Evolutionary conservation across 306 rosid species (phyloP).

Genomic region (Castanospermum australe): DNA sequence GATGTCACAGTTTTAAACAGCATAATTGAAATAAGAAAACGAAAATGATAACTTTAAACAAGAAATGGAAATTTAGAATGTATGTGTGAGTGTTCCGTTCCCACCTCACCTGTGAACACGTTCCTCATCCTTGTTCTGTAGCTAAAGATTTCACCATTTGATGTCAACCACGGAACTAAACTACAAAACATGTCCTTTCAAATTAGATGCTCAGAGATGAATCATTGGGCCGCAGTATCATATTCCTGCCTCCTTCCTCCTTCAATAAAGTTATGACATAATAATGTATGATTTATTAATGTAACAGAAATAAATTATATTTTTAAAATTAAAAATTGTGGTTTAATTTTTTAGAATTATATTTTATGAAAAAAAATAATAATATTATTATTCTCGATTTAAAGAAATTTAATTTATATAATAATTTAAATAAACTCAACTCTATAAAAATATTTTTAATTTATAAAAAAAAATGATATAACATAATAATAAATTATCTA

Average conservation of each 20-base stretch:
- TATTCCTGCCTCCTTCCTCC: conserved; percentile 8
- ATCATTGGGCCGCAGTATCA: not conserved
- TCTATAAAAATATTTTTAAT: no score
- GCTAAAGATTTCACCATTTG: not conserved
- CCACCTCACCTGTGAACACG: not conserved
- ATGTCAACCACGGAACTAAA: not conserved
- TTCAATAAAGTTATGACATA: not conserved
- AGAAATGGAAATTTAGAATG: not conserved
- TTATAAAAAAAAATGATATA: no score
- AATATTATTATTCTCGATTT: no score
- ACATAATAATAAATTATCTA: not conserved
- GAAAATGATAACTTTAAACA: no score
- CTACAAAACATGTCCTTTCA: conserved; percentile 11
- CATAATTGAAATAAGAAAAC: not conserved
- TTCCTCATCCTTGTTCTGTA: not conserved
- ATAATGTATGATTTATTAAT: no score
- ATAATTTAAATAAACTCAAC: no score
- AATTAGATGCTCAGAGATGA: not conserved
- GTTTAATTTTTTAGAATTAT: no score
- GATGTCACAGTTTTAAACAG: not conserved
- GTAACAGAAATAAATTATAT: no score
- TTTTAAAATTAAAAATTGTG: no score
- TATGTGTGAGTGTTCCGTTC: not conserved
- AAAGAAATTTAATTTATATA: no score
- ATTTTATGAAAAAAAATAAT: no score